phyloP scores from a whole-genome alignment of 2,329 filamentous ascomycete species.

The Cladophialophora bantiana region DNA sequence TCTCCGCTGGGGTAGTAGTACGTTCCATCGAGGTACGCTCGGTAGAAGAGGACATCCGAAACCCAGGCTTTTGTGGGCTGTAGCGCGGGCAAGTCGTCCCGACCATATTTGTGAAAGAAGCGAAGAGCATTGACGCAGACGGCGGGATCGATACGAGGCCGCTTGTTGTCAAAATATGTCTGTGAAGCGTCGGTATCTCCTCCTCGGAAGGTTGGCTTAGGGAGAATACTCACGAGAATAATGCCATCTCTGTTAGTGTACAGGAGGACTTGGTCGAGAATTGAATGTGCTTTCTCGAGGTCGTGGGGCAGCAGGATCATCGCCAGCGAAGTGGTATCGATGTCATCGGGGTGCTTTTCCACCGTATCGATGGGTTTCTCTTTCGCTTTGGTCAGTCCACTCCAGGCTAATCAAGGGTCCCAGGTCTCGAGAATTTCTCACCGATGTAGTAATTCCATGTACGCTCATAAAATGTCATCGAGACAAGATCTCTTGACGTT shows the following conservation, averaged over 20 bases:
- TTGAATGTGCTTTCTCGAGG: conserved; percentile 14
- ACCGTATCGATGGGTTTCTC: conserved; percentile 18
- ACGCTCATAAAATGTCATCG: conserved; percentile 17
- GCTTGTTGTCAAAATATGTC: conserved; percentile 26
- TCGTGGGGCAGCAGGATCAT: conserved; percentile 16
- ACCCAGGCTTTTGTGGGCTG: conserved; percentile 22
- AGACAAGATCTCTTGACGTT: conserved; percentile 16
- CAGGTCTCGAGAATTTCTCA: background rate
- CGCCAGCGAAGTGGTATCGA: conserved; percentile 21
- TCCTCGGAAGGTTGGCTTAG: background rate
- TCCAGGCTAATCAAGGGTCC: background rate
- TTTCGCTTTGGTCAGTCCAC: conserved; percentile 1
- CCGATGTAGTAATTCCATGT: conserved; percentile 26
- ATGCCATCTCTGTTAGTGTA: conserved; percentile 16
- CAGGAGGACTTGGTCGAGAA: conserved; percentile 13
- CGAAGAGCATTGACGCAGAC: conserved; percentile 24
- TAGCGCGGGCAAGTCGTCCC: conserved; percentile 9
- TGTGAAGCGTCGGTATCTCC: background rate
- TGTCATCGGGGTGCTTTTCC: conserved; percentile 18
- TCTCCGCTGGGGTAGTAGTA: conserved; percentile 21
- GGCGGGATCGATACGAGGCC: conserved; percentile 17
- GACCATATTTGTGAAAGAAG: conserved; percentile 21
- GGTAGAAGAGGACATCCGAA: conserved; percentile 25
- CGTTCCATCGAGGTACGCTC: conserved; percentile 22
- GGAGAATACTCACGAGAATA: conserved; percentile 16